phyloP scores from a whole-genome alignment of 2,329 filamentous ascomycete species.

The Metarhizium guizhouense region DNA sequence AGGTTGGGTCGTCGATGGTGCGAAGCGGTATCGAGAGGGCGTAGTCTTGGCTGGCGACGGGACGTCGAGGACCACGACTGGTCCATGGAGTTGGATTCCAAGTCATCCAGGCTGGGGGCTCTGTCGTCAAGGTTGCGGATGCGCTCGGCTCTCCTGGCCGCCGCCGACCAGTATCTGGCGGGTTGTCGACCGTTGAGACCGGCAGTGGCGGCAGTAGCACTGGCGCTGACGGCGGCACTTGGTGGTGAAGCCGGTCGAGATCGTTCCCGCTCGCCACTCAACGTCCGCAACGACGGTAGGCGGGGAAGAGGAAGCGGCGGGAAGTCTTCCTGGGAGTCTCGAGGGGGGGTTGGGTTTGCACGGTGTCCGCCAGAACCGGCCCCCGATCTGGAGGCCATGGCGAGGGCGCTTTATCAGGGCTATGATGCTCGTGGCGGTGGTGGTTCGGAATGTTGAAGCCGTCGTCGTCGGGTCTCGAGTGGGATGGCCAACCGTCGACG shows the following conservation, averaged over 20 bases:
- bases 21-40: constrained; percentile 12
- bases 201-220: neutral
- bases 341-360: constrained; percentile 18
- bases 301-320: constrained; percentile 18
- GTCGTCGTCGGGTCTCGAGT: no score
- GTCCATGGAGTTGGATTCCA: constrained; percentile 17
- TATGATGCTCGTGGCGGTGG: neutral
- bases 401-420: neutral
- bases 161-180: constrained; percentile 16
- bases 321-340: constrained; percentile 21
- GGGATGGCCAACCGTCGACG: no score
- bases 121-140: constrained; percentile 25
- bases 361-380: constrained; percentile 20
- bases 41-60: constrained; percentile 16
- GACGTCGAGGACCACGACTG: constrained; percentile 16
- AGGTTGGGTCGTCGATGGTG: constrained; percentile 17
- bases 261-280: constrained; percentile 20
- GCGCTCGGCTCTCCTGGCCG: constrained; percentile 25
- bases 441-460: neutral
- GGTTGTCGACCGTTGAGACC: constrained; percentile 3
- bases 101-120: constrained; percentile 16
- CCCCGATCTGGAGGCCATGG: constrained; percentile 25
- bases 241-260: constrained; percentile 8
- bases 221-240: neutral
- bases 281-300: constrained; percentile 22